Conservation (phyloP, 352 stramenopile genomes). For the Elongisporangium senticosum region DNA sequence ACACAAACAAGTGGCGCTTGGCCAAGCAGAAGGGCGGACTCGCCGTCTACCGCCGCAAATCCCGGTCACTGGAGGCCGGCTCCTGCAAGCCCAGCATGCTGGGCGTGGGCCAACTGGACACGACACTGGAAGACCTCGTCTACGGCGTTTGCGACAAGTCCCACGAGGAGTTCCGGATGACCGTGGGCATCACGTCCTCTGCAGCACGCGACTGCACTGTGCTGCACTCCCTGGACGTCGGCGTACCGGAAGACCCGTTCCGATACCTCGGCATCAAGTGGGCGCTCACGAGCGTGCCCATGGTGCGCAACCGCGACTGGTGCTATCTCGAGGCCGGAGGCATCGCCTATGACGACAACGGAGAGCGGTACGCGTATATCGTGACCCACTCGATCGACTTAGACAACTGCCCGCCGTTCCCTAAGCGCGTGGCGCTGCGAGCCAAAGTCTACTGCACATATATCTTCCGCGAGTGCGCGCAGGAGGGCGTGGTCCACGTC, state of each 20-base stretch:
- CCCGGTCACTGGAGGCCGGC: conserved; percentile 12
- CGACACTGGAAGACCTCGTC: conserved; percentile 35
- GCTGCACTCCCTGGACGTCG: conserved; percentile 24
- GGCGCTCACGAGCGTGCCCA: conserved; percentile 17
- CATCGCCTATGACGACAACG: conserved; percentile 20
- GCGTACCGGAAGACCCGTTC: conserved; percentile 30
- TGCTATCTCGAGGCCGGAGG: conserved; percentile 38
- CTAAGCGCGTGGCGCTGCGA: conserved; percentile 17
- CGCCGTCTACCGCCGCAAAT: conserved; percentile 33
- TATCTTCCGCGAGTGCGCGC: conserved; percentile 28
- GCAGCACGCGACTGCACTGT: conserved; percentile 32
- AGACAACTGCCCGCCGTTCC: conserved; percentile 26
- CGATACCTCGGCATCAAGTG: conserved; percentile 42
- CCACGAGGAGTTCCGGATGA: conserved; percentile 30
- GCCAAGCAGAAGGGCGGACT: conserved; percentile 29
- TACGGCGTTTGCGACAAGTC: conserved; percentile 31
- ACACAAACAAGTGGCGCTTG: conserved; percentile 43
- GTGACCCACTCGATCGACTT: conserved; percentile 35
- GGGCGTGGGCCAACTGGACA: conserved; percentile 21
- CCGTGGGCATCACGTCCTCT: conserved; percentile 24
- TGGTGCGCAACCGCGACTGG: conserved; percentile 31
- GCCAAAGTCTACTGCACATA: conserved; percentile 28
- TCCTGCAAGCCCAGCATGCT: conserved; percentile 30
- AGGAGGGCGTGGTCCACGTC: conserved; percentile 23
- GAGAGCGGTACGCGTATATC: conserved; percentile 33